Conservation (phyloP, 768 basidiomycete genomes). For the Lyophyllum shimeji region DNA sequence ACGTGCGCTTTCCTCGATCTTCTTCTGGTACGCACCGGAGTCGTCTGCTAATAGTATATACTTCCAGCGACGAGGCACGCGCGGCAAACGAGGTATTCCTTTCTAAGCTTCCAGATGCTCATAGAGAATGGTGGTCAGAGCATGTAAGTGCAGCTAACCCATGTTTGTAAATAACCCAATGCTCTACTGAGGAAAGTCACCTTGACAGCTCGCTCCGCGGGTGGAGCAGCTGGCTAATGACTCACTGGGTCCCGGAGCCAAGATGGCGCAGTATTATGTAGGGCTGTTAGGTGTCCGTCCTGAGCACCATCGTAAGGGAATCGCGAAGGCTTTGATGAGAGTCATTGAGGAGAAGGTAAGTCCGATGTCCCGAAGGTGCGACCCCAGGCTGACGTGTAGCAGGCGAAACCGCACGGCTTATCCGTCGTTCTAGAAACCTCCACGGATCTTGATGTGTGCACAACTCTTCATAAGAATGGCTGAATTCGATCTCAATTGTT, state of each 20-base stretch:
- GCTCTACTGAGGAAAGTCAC: background rate
- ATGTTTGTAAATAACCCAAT: background rate
- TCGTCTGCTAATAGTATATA: background rate
- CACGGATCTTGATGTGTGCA: slow-evolving; percentile 25
- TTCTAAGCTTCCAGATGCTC: slow-evolving; percentile 13
- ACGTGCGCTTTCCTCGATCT: slow-evolving; percentile 18
- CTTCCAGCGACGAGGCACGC: slow-evolving; percentile 24
- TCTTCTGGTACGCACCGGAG: background rate
- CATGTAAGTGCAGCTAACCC: slow-evolving; percentile 16
- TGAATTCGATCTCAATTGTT: slow-evolving; percentile 8
- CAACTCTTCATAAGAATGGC: background rate
- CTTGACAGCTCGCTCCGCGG: slow-evolving; percentile 22
- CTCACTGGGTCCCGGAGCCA: slow-evolving; percentile 19
- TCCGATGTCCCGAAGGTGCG: background rate
- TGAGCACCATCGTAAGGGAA: slow-evolving; percentile 28
- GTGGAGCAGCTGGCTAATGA: slow-evolving; percentile 15
- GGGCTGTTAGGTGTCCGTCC: slow-evolving; percentile 28
- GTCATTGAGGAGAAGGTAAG: slow-evolving; percentile 24
- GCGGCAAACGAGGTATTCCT: slow-evolving; percentile 27
- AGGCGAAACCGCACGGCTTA: slow-evolving; percentile 20
- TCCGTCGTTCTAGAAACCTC: slow-evolving; percentile 27
- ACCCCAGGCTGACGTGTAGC: background rate
- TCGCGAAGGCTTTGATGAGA: slow-evolving; percentile 25
- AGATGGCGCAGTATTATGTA: slow-evolving; percentile 25
- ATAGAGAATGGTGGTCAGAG: slow-evolving; percentile 28